Base-by-base conservation (phyloP, 176 grass and related monocot species). In the Musa itinerans region DNA sequence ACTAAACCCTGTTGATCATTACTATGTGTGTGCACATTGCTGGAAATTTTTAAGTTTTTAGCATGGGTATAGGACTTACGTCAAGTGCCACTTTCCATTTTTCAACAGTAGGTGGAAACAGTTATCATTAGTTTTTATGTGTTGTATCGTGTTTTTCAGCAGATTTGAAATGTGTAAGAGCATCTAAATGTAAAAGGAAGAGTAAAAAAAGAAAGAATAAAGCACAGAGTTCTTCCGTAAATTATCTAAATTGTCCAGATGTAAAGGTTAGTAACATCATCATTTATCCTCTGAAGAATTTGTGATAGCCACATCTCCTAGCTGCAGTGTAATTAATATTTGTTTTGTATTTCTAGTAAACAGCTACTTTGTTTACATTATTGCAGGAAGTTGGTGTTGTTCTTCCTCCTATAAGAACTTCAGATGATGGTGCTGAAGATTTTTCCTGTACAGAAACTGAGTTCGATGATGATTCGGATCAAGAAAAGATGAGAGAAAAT, bases 401-500 rank as follows among this genome's bases (percentile, higher is more conserved):
- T 73, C 52, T 74, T 74, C 24, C 23, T 74, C 52, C 2, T 14
- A 74, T 55, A 8, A 56, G n/a, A 17, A 22, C n/a, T 55, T 29
- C 20, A 29, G 23, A 3, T 16, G 21, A 74, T 74, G 71, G 12
- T 51, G 49, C 15, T 71, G 68, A 51, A 10, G 34, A 51, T 71
- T 50, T 14, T 48, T 50, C 10, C 26, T 71, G 14, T 16, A 25
- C 26, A 14, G 20, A 54, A 13, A 10, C 50, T 9, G 11, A 74
- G 13, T 53, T 9, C 3, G 71, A 73, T 20, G 53, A 55, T 54
- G 52, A 55, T 27, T 74, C 10, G n/a, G 71, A 74, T 74, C 52
- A 56, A 26, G 71, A 74, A 54, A 74, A 74, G 20, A 74, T 74
- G 21, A 74, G 53, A 56, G 71, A 74, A 56, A 74, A 74, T 74